Evolutionary conservation across 1,284 basidiomycete species (phyloP).

Genomic region (Vanrija pseudolonga): DNA sequence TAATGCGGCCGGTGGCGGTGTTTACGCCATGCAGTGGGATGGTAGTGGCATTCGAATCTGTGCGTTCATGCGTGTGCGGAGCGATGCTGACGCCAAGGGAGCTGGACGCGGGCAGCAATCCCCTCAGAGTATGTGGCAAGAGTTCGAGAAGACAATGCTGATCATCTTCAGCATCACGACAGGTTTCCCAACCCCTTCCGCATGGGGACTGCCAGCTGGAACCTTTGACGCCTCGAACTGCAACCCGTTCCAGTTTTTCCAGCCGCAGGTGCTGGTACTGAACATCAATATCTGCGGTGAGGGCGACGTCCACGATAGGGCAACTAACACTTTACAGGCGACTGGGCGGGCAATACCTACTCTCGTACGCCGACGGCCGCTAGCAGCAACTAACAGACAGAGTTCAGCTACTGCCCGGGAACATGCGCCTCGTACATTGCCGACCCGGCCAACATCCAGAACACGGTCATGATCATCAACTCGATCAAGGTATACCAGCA

Average conservation of each 20-base stretch:
- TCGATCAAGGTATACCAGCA: slow-evolving; percentile 43
- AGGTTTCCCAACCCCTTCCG: slow-evolving; percentile 58
- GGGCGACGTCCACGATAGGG: background rate
- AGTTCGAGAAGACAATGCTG: background rate
- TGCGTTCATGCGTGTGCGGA: slow-evolving; percentile 26
- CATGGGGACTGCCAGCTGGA: slow-evolving; percentile 67
- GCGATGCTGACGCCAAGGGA: slow-evolving; percentile 45
- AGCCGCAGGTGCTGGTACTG: slow-evolving; percentile 63
- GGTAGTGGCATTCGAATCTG: slow-evolving; percentile 67
- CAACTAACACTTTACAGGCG: slow-evolving; percentile 46
- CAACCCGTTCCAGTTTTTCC: slow-evolving; percentile 64
- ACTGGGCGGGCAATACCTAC: slow-evolving; percentile 63
- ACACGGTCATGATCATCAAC: slow-evolving; percentile 46
- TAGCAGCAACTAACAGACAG: slow-evolving; percentile 33
- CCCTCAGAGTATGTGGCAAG: slow-evolving; percentile 56
- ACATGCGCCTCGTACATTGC: slow-evolving; percentile 64
- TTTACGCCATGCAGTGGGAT: slow-evolving; percentile 71
- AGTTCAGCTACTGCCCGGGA: slow-evolving; percentile 55
- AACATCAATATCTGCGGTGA: slow-evolving; percentile 57
- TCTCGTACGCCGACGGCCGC: slow-evolving; percentile 13
- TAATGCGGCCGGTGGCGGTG: slow-evolving; percentile 65
- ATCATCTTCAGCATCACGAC: slow-evolving; percentile 51
- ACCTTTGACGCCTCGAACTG: slow-evolving; percentile 62
- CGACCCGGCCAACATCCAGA: slow-evolving; percentile 52
- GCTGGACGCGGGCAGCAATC: slow-evolving; percentile 63